These are phyloP conservation scores for Waltergamsia citrina DNA, from an alignment of 2,329 filamentous ascomycete genomes.

Conservation along the genomic window DNA sequence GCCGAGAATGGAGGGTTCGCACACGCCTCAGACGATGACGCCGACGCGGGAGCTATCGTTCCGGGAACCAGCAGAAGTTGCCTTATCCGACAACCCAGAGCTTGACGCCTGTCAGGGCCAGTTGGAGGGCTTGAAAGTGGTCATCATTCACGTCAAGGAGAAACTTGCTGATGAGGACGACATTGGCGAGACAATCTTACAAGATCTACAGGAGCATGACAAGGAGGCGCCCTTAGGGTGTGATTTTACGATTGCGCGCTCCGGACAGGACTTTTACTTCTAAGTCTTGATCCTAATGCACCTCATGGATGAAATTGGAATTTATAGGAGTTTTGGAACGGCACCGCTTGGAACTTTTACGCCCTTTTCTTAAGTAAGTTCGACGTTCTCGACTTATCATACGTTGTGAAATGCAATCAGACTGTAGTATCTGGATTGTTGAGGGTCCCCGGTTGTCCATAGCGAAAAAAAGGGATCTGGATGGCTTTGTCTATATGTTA, in stretches of 20 bases:
- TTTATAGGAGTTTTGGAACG: no score
- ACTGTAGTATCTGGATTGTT: no score
- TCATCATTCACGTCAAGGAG: constrained; percentile 94
- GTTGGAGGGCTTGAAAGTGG: constrained; percentile 65
- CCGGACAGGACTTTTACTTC: constrained; percentile 51
- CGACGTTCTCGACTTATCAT: no score
- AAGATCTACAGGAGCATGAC: constrained; percentile 60
- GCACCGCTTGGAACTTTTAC: no score
- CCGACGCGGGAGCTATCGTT: constrained; percentile 37
- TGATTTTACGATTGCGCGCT: constrained; percentile 63
- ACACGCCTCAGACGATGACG: constrained; percentile 34
- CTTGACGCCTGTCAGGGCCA: constrained; percentile 24
- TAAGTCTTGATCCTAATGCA: constrained; percentile 18
- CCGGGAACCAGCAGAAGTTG: constrained; percentile 14
- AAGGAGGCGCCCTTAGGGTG: constrained; percentile 60
- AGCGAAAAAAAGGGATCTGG: no score
- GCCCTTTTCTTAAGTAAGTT: no score
- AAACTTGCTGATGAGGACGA: constrained; percentile 59
- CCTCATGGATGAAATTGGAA: background rate
- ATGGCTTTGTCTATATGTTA: background rate
- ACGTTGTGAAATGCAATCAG: no score
- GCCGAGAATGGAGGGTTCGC: constrained; percentile 19
- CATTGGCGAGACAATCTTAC: constrained; percentile 55
- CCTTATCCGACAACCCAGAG: no score
- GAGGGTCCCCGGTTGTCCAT: no score